phyloP scores from a whole-genome alignment of 1,139 yeast genomes.

The Zhuliangozyma blackwelliae region DNA sequence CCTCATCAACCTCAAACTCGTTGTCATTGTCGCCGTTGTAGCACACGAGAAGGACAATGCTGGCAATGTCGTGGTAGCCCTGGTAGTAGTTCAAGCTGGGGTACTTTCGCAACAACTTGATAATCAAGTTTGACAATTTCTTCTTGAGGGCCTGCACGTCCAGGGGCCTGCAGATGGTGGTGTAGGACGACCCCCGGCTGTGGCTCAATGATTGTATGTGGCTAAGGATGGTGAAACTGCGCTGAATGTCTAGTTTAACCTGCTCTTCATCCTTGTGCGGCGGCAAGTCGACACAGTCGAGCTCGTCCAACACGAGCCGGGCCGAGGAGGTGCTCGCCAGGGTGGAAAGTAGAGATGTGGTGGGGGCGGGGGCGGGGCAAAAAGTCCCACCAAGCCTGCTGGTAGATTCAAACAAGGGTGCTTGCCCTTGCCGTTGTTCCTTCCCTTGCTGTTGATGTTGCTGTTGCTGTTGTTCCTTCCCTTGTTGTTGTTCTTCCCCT shows the following conservation, averaged over 20 bases:
- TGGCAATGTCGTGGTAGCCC: slow-evolving; percentile 87
- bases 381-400: background rate
- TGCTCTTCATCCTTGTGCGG: slow-evolving; percentile 74
- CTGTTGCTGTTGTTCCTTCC: background rate
- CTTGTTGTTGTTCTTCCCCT: background rate
- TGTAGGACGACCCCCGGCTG: slow-evolving; percentile 18
- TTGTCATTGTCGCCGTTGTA: slow-evolving; percentile 11
- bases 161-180: slow-evolving; percentile 30
- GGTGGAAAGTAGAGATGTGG: slow-evolving; percentile 2
- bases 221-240: slow-evolving; percentile 54
- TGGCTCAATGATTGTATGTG: slow-evolving; percentile 24
- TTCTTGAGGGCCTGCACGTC: slow-evolving; percentile 35
- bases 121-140: slow-evolving; percentile 45
- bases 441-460: background rate
- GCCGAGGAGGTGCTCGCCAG: slow-evolving; percentile 4
- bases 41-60: slow-evolving; percentile 59
- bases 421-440: background rate
- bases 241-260: slow-evolving; percentile 67
- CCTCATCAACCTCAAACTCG: slow-evolving; percentile 24
- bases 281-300: slow-evolving; percentile 27
- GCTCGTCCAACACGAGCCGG: slow-evolving; percentile 17
- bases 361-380: background rate
- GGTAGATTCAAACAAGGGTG: background rate
- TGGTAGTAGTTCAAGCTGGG: slow-evolving; percentile 77
- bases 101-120: slow-evolving; percentile 53